phyloP scores from a whole-genome alignment of 768 basidiomycete genomes.

The Tricholomella constricta region DNA sequence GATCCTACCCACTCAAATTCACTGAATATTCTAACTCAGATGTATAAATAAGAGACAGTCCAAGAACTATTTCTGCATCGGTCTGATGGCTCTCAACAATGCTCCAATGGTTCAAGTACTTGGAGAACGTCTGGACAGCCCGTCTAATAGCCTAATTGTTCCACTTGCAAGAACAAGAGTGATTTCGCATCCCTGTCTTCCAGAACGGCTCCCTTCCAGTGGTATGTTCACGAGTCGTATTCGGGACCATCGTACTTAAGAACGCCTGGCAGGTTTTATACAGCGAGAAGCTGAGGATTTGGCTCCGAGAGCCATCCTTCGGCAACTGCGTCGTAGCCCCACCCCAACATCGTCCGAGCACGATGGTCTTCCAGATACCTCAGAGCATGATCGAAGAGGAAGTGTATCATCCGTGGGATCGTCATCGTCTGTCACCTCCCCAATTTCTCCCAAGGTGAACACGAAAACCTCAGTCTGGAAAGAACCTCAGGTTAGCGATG shows the following conservation, averaged over 20 bases:
- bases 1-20: not conserved
- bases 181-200: conserved; percentile 58
- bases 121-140: conserved; percentile 28
- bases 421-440: conserved; percentile 16
- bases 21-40: not conserved
- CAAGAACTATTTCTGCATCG: not conserved
- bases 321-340: conserved; percentile 51
- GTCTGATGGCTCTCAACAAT: conserved; percentile 58
- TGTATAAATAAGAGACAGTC: conserved; percentile 14
- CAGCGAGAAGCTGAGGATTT: conserved; percentile 66
- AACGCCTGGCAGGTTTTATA: conserved; percentile 55
- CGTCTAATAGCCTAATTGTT: conserved; percentile 3
- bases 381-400: conserved; percentile 17
- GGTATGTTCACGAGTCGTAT: conserved; percentile 39
- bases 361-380: conserved; percentile 14
- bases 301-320: conserved; percentile 59
- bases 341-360: conserved; percentile 33
- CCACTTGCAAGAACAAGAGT: conserved; percentile 41
- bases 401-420: conserved; percentile 25
- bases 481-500: conserved; percentile 49
- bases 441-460: conserved; percentile 13
- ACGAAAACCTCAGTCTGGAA: conserved; percentile 39
- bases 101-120: conserved; percentile 37
- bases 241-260: conserved; percentile 19
- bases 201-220: conserved; percentile 66